A percentile compares a stretch with the other conserved stretches of the same genome.
Evolutionary conservation across 73 alveolate genomes (phyloP).

Genomic region (Durusdinium trenchii): DNA sequence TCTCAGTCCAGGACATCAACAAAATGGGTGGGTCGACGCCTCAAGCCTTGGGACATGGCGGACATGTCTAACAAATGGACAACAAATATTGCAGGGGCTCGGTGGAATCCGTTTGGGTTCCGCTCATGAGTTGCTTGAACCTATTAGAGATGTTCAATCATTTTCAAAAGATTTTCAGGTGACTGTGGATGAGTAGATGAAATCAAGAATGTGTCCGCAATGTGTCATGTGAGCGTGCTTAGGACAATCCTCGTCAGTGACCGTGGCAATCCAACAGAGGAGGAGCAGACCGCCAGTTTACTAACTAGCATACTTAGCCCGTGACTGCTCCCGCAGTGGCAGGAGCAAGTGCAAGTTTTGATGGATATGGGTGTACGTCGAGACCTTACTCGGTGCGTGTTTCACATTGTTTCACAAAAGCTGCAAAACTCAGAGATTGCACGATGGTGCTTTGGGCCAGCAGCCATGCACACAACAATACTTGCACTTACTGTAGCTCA

Average conservation of each 20-base stretch:
- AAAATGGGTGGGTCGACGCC: conserved; percentile 64
- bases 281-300: neutral
- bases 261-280: conserved; percentile 94
- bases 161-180: no score
- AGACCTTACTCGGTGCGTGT: neutral
- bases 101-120: no score
- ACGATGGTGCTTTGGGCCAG: no score
- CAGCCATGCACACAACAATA: no score
- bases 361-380: conserved; percentile 87
- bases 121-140: no score
- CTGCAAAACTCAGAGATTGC: neutral
- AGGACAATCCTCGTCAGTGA: conserved; percentile 90
- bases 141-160: neutral
- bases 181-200: no score
- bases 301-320: neutral
- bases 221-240: neutral
- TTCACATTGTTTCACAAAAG: neutral
- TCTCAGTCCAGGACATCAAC: conserved; percentile 53
- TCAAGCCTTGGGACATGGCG: neutral
- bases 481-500: conserved; percentile 87
- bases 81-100: no score
- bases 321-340: neutral
- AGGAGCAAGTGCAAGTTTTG: conserved; percentile 79
- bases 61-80: no score
- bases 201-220: no score